phyloP scores from a whole-genome alignment of 2,329 filamentous ascomycete genomes.

The Triangularia verruculosa region DNA sequence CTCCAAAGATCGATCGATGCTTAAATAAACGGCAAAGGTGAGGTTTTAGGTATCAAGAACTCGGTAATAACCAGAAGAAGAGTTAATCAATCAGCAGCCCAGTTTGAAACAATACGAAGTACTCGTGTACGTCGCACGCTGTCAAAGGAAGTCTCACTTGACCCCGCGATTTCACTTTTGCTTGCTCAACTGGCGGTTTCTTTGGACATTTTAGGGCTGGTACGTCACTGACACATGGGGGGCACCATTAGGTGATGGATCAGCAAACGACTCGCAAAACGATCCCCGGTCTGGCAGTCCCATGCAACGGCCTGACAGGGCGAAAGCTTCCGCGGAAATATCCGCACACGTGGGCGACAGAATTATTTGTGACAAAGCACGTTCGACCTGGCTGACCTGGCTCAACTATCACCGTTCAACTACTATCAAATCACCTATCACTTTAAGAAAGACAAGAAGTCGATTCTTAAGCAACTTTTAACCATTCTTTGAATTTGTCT shows the following conservation, averaged over 20 bases:
- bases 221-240: conserved; percentile 1
- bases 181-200: not conserved
- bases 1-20: not conserved
- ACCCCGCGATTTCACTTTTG: not conserved
- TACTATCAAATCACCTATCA: no score
- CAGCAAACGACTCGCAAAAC: not conserved
- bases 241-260: not conserved
- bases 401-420: no score
- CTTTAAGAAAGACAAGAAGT: no score
- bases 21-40: not conserved
- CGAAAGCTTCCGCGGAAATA: no score
- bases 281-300: not conserved
- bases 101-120: not conserved
- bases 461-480: no score
- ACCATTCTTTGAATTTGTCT: no score
- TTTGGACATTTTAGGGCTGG: conserved; percentile 1
- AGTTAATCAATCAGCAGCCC: not conserved
- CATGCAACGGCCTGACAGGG: not conserved
- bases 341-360: no score
- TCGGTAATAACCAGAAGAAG: not conserved
- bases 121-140: not conserved
- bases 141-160: not conserved
- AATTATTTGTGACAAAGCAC: no score
- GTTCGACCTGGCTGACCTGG: no score
- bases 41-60: not conserved